These are phyloP conservation scores for Ajuga reptans DNA, from an alignment of 305 asterid species.

Conservation along the genomic window DNA sequence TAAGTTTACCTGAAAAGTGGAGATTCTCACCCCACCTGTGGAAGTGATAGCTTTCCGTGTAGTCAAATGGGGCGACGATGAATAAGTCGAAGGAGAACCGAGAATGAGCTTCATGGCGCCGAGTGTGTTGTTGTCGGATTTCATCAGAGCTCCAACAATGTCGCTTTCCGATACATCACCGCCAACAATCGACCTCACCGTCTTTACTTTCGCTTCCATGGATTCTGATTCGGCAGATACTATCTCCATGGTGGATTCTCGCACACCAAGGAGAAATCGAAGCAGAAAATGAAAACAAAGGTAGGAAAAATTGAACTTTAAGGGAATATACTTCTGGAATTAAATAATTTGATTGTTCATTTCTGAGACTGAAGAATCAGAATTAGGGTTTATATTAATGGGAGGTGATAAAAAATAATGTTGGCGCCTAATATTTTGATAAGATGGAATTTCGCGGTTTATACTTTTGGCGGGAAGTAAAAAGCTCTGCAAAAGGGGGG, in stretches of 20 bases:
- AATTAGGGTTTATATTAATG: neutral
- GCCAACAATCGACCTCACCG: conserved; percentile 26
- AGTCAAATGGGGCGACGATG: neutral
- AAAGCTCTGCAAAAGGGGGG: neutral
- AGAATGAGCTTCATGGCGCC: conserved; percentile 27
- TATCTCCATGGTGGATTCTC: conserved; percentile 24
- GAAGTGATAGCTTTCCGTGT: conserved; percentile 42
- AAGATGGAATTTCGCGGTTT: neutral
- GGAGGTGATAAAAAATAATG: neutral
- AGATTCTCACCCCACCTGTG: conserved; percentile 50
- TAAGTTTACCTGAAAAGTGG: conserved; percentile 19
- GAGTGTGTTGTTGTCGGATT: conserved; percentile 19
- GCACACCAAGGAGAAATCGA: neutral
- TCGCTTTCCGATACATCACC: conserved; percentile 25
- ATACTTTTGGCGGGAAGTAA: neutral
- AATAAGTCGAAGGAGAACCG: neutral
- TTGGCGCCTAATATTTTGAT: conserved; percentile 6
- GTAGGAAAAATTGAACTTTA: neutral
- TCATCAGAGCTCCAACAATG: conserved; percentile 24
- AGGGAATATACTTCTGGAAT: no score
- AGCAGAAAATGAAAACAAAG: neutral
- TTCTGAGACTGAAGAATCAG: neutral
- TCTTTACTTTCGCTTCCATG: conserved; percentile 25
- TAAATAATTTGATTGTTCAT: no score
- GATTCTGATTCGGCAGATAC: conserved; percentile 17